A percentile compares a stretch with the other conserved stretches of the same genome.
Evolutionary conservation across 257 asterid genomes (phyloP).

Genomic region (Jacaranda copaia): DNA sequence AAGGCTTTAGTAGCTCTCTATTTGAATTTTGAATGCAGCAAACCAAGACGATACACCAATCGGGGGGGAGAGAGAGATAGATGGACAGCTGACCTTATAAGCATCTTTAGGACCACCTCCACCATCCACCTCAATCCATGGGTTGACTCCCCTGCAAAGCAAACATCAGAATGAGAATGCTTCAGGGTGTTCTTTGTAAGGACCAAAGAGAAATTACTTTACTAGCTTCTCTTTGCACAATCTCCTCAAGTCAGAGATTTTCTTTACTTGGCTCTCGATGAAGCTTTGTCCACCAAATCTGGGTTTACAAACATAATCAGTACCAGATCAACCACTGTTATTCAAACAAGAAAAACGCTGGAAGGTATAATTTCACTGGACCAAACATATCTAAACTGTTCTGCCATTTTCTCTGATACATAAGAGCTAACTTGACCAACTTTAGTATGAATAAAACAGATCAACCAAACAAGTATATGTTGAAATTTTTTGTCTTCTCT

Average conservation of each 20-base stretch:
- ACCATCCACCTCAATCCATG: conserved; percentile 99
- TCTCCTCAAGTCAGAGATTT: conserved; percentile 87
- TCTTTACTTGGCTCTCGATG: conserved; percentile 99
- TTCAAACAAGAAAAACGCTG: conserved; percentile 27
- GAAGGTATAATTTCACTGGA: conserved; percentile 30
- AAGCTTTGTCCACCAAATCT: conserved; percentile 99
- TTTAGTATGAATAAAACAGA: neutral
- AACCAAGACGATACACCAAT: too few species aligned
- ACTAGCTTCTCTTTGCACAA: conserved; percentile 84
- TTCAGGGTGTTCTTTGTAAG: conserved; percentile 6
- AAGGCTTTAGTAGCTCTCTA: too few species aligned
- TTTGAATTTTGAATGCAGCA: too few species aligned
- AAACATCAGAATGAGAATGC: conserved; percentile 34
- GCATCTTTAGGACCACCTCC: conserved; percentile 95
- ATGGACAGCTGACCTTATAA: conserved; percentile 67
- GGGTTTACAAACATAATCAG: conserved; percentile 98
- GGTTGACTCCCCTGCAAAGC: conserved; percentile 88
- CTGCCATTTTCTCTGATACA: conserved; percentile 12
- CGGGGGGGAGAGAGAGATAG: neutral
- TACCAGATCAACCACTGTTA: conserved; percentile 85
- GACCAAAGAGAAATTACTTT: conserved; percentile 9
- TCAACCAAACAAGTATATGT: too few species aligned
- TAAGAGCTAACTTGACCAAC: conserved; percentile 3
- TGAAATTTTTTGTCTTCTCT: neutral
- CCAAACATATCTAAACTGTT: neutral